phyloP scores from a whole-genome alignment of 2,329 filamentous ascomycete species.

The Trematosphaeria pertusa region DNA sequence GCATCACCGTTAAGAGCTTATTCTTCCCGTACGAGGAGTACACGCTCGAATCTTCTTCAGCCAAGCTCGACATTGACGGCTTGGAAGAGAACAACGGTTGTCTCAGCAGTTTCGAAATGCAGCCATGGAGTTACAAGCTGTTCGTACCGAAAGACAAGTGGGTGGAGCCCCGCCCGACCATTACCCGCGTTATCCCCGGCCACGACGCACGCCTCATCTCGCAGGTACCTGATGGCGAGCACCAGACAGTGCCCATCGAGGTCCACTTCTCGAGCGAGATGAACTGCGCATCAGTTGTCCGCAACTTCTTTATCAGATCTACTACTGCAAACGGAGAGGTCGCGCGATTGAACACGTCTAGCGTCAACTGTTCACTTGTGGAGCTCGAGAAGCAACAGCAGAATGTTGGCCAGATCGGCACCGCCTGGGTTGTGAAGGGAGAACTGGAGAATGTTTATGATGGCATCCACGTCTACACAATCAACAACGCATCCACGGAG shows the following conservation, averaged over 20 bases:
- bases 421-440: conserved; percentile 61
- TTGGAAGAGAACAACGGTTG: conserved; percentile 62
- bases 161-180: conserved; percentile 60
- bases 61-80: conserved; percentile 44
- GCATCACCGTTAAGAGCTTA: conserved; percentile 66
- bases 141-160: conserved; percentile 63
- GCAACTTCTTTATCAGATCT: conserved; percentile 61
- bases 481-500: conserved; percentile 60
- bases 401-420: conserved; percentile 61
- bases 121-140: conserved; percentile 65
- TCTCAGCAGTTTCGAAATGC: conserved; percentile 59
- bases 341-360: conserved; percentile 54
- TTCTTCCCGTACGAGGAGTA: conserved; percentile 68
- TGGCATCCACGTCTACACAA: conserved; percentile 65
- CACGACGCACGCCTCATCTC: conserved; percentile 66
- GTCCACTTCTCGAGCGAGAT: conserved; percentile 67
- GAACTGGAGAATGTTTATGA: conserved; percentile 64
- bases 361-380: conserved; percentile 55
- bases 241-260: conserved; percentile 58
- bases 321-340: conserved; percentile 56
- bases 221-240: conserved; percentile 47
- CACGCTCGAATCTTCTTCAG: conserved; percentile 56
- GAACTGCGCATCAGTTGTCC: conserved; percentile 64
- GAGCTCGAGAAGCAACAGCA: conserved; percentile 26
- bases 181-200: conserved; percentile 67